Conservation (phyloP, 805 yeast genomes). For the Wickerhamiella alocasiicola region DNA sequence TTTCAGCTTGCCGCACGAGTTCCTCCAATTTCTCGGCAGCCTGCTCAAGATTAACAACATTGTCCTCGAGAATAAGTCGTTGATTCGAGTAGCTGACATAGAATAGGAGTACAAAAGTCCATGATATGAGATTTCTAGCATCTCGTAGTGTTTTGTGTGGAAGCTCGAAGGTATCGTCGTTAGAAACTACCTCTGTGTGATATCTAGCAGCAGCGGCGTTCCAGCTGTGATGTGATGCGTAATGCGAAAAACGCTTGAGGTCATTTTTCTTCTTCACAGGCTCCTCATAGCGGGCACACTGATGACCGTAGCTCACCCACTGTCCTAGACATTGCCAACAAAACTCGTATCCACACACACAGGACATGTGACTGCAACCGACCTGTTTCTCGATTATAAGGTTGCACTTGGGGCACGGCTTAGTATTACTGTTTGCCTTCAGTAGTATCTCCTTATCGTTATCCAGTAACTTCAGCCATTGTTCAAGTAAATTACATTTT, state of each 20-base stretch:
- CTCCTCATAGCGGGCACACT: slow-evolving; percentile 3
- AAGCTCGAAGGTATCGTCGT: slow-evolving; percentile 57
- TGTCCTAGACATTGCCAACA: slow-evolving; percentile 71
- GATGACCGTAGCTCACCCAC: slow-evolving; percentile 8
- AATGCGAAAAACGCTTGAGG: slow-evolving; percentile 11
- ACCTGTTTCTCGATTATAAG: slow-evolving; percentile 83
- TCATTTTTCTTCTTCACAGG: neutral
- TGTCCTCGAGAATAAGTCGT: slow-evolving; percentile 52
- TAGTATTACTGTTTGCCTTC: slow-evolving; percentile 80
- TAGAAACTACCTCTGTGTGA: slow-evolving; percentile 33
- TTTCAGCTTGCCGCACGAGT: neutral
- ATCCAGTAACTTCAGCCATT: slow-evolving; percentile 67
- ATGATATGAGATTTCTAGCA: slow-evolving; percentile 68
- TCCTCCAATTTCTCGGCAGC: slow-evolving; percentile 46
- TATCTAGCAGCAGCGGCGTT: slow-evolving; percentile 1
- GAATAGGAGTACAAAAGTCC: slow-evolving; percentile 80
- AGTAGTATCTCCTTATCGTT: slow-evolving; percentile 81
- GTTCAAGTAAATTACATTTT: slow-evolving; percentile 55
- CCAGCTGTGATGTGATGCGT: slow-evolving; percentile 10
- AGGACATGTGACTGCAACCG: slow-evolving; percentile 95
- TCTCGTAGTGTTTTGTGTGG: slow-evolving; percentile 43
- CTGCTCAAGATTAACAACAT: slow-evolving; percentile 49
- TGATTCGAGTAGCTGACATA: slow-evolving; percentile 43
- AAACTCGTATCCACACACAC: slow-evolving; percentile 66
- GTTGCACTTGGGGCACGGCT: slow-evolving; percentile 72